Evolutionary conservation across 306 rosid species (phyloP).

Genomic region (Lablab purpureus): DNA sequence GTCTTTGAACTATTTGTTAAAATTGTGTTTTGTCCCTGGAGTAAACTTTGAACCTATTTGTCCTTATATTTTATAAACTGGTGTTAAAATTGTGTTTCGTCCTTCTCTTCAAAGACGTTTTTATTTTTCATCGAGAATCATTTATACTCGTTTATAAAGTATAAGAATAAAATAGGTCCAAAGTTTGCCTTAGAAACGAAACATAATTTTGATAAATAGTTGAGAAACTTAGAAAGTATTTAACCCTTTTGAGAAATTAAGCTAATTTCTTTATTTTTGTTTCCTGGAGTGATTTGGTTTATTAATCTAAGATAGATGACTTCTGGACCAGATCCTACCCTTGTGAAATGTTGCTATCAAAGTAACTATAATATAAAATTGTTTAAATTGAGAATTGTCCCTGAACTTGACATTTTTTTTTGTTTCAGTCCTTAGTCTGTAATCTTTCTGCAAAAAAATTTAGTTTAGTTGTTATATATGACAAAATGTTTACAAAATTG

Average conservation of each 20-base stretch:
- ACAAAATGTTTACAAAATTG: neutral
- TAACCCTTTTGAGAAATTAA: neutral
- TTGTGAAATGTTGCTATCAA: conserved; percentile 8
- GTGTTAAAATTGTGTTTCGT: too few relatives aligned
- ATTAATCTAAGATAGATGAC: conserved; percentile 27
- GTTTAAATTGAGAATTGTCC: neutral
- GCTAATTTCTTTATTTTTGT: neutral
- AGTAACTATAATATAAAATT: neutral
- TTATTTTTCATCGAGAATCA: too few relatives aligned
- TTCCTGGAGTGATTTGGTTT: conserved; percentile 28
- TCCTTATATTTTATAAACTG: too few relatives aligned
- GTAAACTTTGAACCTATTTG: too few relatives aligned
- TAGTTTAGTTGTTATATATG: neutral
- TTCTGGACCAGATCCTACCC: conserved; percentile 3
- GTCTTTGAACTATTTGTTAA: too few relatives aligned
- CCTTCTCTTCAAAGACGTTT: too few relatives aligned
- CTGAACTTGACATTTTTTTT: neutral
- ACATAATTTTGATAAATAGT: too few relatives aligned
- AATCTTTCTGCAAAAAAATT: neutral
- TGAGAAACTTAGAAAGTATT: too few relatives aligned
- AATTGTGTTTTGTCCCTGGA: too few relatives aligned
- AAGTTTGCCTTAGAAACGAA: too few relatives aligned
- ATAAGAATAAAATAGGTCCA: too few relatives aligned
- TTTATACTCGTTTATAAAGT: too few relatives aligned
- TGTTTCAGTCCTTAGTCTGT: neutral